phyloP scores from a whole-genome alignment of 495 filamentous ascomycete species.

The Penicillium nucicola region DNA sequence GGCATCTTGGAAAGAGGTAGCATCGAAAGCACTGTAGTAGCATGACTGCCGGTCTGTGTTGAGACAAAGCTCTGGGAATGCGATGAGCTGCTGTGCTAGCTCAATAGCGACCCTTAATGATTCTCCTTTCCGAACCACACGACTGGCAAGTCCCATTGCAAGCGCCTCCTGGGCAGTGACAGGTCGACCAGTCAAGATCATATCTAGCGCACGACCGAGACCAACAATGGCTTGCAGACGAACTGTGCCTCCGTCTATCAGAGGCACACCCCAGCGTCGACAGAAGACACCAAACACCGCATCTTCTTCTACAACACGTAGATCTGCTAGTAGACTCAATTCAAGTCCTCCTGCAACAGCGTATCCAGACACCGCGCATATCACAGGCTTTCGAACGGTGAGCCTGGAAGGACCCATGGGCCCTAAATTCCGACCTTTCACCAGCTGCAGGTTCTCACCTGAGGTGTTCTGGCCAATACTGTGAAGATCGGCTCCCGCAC shows the following conservation, averaged over 20 bases:
- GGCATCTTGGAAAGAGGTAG: conserved; percentile 41
- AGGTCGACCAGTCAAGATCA: conserved; percentile 47
- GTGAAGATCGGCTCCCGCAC: conserved; percentile 46
- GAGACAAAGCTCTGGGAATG: conserved; percentile 45
- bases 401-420: conserved; percentile 48
- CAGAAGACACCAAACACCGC: conserved; percentile 50
- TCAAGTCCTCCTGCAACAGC: conserved; percentile 50
- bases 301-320: conserved; percentile 46
- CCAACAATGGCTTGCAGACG: conserved; percentile 46
- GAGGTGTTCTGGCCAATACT: conserved; percentile 21
- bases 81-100: conserved; percentile 39
- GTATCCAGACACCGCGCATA: conserved; percentile 44
- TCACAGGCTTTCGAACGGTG: conserved; percentile 37
- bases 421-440: conserved; percentile 27
- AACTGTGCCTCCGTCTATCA: conserved; percentile 50
- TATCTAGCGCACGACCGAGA: conserved; percentile 46
- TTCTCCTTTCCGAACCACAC: conserved; percentile 44
- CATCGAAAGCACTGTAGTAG: conserved; percentile 45
- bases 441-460: conserved; percentile 16
- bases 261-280: conserved; percentile 46
- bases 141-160: conserved; percentile 45
- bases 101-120: conserved; percentile 39
- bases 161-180: conserved; percentile 45
- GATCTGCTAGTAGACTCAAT: conserved; percentile 43
- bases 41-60: conserved; percentile 35